Evolutionary conservation across 768 basidiomycete genomes (phyloP), one percentile per base, ranked within the genome.

Genomic region (Kwoniella botswanensis): DNA sequence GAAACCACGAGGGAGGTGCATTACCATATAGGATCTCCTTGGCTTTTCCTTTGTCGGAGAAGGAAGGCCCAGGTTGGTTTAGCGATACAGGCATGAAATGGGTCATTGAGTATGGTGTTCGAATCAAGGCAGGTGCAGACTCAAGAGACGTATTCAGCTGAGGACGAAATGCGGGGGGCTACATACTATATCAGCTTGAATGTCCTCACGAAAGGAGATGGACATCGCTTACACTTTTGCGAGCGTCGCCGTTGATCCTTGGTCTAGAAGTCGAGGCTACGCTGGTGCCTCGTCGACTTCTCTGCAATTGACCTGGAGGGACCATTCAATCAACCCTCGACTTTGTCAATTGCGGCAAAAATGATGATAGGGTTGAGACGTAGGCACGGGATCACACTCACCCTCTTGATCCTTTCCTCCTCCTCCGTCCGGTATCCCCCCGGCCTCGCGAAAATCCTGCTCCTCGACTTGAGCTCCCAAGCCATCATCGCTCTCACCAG

Each of bases 1-100:
- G 74, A 56, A 74, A 81, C 80, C 80, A 81, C 4, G 74, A 11
- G 10, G 80, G 80, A 42, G 78, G 62, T 4, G 76, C 29, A 24
- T 58, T 67, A 1, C 56, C 61, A 35, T 63, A 63, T 4, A 77
- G 65, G 9, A 76, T 22, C 21, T 81, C 80, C 53, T 73, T 77
- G 12, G 75, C 76, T 65, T 79, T 81, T 10, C 78, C 80, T 53
- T 79, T 81, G 13, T 81, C 80, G 11, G 72, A 71, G 44, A 69
- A 76, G 0, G 80, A 79, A 4, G 76, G 75, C n/a, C 76, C 80
- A 52, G 78, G 42, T 42, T 74, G 69, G 58, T 53, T 55, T 3
- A 73, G 58, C 6, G 75, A 71, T 21, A 74, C 65, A n/a, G 74
- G 71, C 15, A 72, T 35, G 59, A 60, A 77, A 18, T 69, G 68